Conservation (phyloP, 257 asterid species). For the Jaltomata sinuosa region DNA sequence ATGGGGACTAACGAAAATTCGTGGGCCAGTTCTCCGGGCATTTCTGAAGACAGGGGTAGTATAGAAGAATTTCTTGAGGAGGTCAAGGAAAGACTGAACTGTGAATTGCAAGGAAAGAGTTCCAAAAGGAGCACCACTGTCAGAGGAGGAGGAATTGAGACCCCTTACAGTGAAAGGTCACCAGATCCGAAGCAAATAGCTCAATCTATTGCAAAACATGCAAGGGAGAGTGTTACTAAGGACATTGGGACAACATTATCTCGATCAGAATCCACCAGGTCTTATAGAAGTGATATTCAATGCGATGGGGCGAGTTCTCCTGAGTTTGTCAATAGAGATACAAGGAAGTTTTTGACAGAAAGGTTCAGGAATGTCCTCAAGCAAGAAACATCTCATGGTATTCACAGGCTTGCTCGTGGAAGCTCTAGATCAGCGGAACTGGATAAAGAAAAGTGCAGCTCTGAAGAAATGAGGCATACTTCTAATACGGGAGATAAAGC, state of each 20-base stretch:
- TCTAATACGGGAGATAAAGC: constrained; percentile 16
- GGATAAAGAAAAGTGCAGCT: constrained; percentile 18
- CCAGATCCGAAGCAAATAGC: constrained; percentile 74
- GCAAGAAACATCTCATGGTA: constrained; percentile 42
- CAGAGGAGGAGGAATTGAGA: constrained; percentile 91
- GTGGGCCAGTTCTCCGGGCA: constrained; percentile 70
- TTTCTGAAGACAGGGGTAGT: constrained; percentile 56
- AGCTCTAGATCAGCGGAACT: constrained; percentile 36
- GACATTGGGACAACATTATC: constrained; percentile 49
- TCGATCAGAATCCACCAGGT: constrained; percentile 86
- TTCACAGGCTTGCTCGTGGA: constrained; percentile 28
- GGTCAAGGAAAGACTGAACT: constrained; percentile 81
- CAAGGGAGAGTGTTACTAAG: constrained; percentile 62
- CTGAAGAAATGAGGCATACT: constrained; percentile 24
- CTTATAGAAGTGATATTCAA: constrained; percentile 60
- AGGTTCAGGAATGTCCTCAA: constrained; percentile 66
- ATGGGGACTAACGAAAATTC: constrained; percentile 38
- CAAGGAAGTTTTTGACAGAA: constrained; percentile 69
- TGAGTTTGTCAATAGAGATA: constrained; percentile 55
- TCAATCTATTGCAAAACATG: constrained; percentile 65
- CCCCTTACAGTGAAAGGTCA: constrained; percentile 74
- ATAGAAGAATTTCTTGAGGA: constrained; percentile 85
- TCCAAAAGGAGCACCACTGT: constrained; percentile 43
- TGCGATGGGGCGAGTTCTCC: constrained; percentile 48
- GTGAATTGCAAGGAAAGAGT: constrained; percentile 69